Percentiles rank a stretch among this genome's conserved stretches.
Evolutionary conservation across 2,329 filamentous ascomycete species (phyloP).

Genomic region (Colletotrichum gloeosporioides): DNA sequence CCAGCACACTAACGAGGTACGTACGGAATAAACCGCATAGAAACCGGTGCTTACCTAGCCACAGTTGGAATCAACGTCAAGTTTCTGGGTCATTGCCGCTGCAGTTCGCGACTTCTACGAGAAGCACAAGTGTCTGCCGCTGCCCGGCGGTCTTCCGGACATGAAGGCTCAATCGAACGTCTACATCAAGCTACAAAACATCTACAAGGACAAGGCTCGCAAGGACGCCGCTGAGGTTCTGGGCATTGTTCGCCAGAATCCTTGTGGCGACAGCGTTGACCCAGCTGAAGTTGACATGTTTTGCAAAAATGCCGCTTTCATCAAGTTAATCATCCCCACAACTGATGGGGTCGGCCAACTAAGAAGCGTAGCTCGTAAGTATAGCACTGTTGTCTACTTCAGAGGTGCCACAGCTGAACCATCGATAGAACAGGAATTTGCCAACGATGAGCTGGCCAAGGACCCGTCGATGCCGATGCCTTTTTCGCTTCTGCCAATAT

Average conservation of each 20-base stretch:
- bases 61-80: conserved; percentile 53
- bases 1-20: conserved; percentile 55
- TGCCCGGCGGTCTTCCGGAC: conserved; percentile 88
- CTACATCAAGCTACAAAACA: conserved; percentile 88
- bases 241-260: conserved; percentile 59
- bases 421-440: conserved; percentile 55
- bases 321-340: conserved; percentile 78
- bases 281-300: conserved; percentile 84
- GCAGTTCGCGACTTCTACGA: conserved; percentile 81
- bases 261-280: conserved; percentile 61
- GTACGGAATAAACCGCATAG: conserved; percentile 43
- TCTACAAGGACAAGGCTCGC: conserved; percentile 90
- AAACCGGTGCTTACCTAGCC: conserved; percentile 21
- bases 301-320: conserved; percentile 93
- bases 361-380: conserved; percentile 61
- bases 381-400: neutral
- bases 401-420: neutral
- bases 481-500: conserved; percentile 70
- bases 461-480: conserved; percentile 46
- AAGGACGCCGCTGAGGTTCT: conserved; percentile 80
- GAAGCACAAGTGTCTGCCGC: conserved; percentile 75
- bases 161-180: conserved; percentile 96
- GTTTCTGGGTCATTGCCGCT: conserved; percentile 89
- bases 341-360: conserved; percentile 50
- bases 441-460: conserved; percentile 58